A percentile compares a stretch with the other conserved stretches of the same genome.
Evolutionary conservation across 257 asterid species (phyloP).

Genomic region (Eustoma russellianum): DNA sequence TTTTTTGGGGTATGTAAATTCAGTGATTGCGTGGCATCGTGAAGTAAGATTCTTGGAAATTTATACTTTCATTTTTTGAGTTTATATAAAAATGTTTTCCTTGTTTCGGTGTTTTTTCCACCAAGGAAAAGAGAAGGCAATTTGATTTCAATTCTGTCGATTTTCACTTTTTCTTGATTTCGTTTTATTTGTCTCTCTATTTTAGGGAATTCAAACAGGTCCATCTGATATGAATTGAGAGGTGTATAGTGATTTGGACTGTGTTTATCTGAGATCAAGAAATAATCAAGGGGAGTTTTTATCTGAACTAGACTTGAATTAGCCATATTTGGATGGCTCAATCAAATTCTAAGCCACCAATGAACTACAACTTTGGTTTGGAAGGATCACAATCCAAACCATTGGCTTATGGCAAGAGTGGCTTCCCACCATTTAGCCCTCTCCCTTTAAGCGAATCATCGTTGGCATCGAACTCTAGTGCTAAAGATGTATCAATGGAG

Average conservation of each 20-base stretch:
- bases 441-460: slow-evolving; percentile 50
- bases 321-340: slow-evolving; percentile 33
- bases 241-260: not conserved
- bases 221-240: not conserved
- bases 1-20: not conserved
- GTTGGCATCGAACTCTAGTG: slow-evolving; percentile 31
- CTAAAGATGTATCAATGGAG: slow-evolving; percentile 45
- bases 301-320: slow-evolving; percentile 12
- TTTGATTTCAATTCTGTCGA: not conserved
- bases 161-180: not conserved
- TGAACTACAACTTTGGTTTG: slow-evolving; percentile 18
- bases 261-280: not conserved
- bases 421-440: slow-evolving; percentile 85
- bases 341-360: slow-evolving; percentile 39
- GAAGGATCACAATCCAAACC: slow-evolving; percentile 53
- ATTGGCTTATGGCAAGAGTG: slow-evolving; percentile 27
- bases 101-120: no score
- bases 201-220: slow-evolving; percentile 1
- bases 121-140: no score
- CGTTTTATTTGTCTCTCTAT: not conserved
- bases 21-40: not conserved
- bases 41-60: no score
- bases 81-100: not conserved
- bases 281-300: no score
- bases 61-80: no score